Conservation (phyloP, 495 filamentous ascomycete species). For the Aspergillus biplanus region DNA sequence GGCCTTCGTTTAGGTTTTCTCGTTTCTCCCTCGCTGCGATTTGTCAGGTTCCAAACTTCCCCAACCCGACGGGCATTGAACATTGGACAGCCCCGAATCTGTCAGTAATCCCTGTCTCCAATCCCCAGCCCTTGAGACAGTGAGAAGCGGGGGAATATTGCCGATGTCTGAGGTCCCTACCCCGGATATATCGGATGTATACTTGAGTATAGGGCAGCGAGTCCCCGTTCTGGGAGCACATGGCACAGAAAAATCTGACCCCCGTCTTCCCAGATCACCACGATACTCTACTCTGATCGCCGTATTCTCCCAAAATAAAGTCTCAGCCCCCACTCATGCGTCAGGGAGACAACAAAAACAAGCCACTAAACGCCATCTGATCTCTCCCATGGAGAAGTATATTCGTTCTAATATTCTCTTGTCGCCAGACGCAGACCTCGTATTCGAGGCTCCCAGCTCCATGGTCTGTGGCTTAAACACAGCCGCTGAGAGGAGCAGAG, state of each 20-base stretch:
- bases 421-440: conserved; percentile 36
- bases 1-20: conserved; percentile 6
- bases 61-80: not conserved
- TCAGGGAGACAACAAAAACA: not conserved
- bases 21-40: conserved; percentile 4
- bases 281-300: too few species aligned
- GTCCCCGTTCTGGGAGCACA: too few species aligned
- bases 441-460: conserved; percentile 30
- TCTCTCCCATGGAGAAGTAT: not conserved
- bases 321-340: not conserved
- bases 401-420: not conserved
- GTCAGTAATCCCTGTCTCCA: too few species aligned
- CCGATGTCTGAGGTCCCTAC: too few species aligned
- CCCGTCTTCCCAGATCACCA: too few species aligned
- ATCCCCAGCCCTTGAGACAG: too few species aligned
- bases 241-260: too few species aligned
- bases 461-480: conserved; percentile 6
- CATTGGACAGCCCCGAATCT: not conserved
- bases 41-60: conserved; percentile 19
- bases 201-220: too few species aligned
- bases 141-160: too few species aligned
- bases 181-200: too few species aligned
- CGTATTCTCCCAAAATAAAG: not conserved
- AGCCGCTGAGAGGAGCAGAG: conserved; percentile 10
- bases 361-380: not conserved